A percentile compares a stretch with the other conserved stretches of the same genome.
These are phyloP conservation scores for Holtermannia corniformis DNA, from an alignment of 768 basidiomycete genomes.

Conservation along the genomic window DNA sequence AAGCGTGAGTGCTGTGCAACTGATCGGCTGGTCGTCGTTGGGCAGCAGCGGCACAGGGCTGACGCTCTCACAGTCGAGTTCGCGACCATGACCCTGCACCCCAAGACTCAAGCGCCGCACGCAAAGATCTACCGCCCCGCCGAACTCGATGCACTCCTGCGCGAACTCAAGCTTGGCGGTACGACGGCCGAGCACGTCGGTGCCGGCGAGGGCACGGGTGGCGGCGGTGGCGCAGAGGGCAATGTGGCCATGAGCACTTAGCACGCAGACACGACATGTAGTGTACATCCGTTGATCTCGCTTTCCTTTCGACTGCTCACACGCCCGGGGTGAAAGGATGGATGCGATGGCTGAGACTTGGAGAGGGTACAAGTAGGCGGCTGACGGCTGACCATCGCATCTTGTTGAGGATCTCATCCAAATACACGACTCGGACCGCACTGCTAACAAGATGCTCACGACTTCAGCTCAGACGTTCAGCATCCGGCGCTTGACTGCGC, in stretches of 20 bases:
- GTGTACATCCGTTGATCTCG: too few relatives aligned
- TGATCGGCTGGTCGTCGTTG: not conserved
- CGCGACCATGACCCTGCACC: slow-evolving; percentile 81
- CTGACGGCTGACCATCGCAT: too few relatives aligned
- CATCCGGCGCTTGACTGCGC: not conserved
- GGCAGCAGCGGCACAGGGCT: not conserved
- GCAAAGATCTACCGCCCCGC: slow-evolving; percentile 85
- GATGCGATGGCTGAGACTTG: not conserved
- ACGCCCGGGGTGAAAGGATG: not conserved
- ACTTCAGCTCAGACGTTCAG: not conserved
- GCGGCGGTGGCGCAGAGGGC: slow-evolving; percentile 36
- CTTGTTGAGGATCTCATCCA: too few relatives aligned
- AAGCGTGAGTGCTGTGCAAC: slow-evolving; percentile 56
- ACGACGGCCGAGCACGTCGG: slow-evolving; percentile 54
- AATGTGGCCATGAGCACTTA: slow-evolving; percentile 38
- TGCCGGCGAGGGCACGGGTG: slow-evolving; percentile 36
- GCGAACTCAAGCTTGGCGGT: slow-evolving; percentile 72
- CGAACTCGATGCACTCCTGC: slow-evolving; percentile 76
- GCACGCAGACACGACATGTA: not conserved
- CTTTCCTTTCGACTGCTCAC: not conserved
- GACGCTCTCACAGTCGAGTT: slow-evolving; percentile 70
- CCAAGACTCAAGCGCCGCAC: slow-evolving; percentile 62
- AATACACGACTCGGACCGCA: too few relatives aligned
- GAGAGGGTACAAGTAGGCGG: not conserved
- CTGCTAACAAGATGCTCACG: not conserved